Evolutionary conservation across 208 protist species (phyloP).

Genomic region (Naegleria fowleri): DNA sequence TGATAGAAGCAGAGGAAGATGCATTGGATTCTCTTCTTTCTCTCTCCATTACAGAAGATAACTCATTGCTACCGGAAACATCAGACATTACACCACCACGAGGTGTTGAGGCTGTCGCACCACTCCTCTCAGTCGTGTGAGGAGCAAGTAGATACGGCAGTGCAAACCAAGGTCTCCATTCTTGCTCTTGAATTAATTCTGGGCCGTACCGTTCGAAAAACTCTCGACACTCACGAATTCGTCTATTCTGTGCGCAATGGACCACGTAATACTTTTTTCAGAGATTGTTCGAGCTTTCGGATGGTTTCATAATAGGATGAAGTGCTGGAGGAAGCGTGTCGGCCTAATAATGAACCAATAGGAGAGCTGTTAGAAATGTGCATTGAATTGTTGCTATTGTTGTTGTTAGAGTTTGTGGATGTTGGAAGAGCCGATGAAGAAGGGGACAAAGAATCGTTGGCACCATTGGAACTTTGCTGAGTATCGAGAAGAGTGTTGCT

Average conservation of each 20-base stretch:
- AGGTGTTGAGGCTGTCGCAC: neutral
- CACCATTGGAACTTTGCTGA: neutral
- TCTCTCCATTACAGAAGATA: neutral
- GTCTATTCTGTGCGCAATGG: neutral
- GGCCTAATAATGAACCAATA: neutral
- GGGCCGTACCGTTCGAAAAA: conserved; percentile 22
- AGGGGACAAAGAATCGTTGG: neutral
- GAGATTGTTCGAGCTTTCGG: neutral
- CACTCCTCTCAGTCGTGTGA: too few species aligned
- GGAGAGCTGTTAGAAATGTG: neutral
- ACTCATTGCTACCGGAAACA: neutral
- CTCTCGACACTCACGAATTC: neutral
- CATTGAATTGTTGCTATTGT: neutral
- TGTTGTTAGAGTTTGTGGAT: neutral
- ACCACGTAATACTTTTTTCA: conserved; percentile 31
- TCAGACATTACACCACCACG: neutral
- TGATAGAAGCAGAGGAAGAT: neutral
- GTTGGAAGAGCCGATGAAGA: neutral
- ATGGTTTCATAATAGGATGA: conserved; percentile 12
- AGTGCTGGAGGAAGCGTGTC: neutral
- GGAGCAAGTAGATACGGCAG: neutral
- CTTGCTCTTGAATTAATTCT: conserved; percentile 15
- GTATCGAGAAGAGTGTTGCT: neutral
- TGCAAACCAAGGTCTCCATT: conserved; percentile 10
- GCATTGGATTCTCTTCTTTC: neutral